Base-by-base conservation (phyloP, 1,284 basidiomycete species). In the Austropuccinia psidii region DNA sequence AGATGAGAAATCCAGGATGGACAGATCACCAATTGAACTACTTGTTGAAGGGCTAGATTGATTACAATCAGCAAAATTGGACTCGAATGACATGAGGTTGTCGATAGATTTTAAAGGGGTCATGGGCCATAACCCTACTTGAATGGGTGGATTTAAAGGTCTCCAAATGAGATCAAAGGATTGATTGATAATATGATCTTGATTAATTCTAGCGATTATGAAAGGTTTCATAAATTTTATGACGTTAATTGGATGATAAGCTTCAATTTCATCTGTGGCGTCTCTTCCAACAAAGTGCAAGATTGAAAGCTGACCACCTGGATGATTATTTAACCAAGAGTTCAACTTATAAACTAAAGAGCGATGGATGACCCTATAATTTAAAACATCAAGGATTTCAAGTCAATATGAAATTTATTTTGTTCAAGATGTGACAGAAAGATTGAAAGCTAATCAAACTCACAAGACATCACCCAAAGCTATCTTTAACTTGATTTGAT, bases 281-380 rank as follows among this genome's bases (percentile, higher is more conserved):
- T 99, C 94, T 64, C 95, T 86, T 2, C 96, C 96, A 37, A 97
- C 88, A 79, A 95, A 98, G 83, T 99, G 96, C 33, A 96, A 87
- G 75, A 98, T 88, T 21, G 93, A 86, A 60, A 97, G 88, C 15
- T 87, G 83, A 68, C 95, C 94, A 52, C 95, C 96, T 0, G 95
- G 95, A 80, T 99, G 96, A 2, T 85, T 83, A 3, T 85, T 81
- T 24, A 95, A 87, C 96, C 95, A 97, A 19, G 85, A 83, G 15
- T 85, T 84, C n/a, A 96, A 87, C 76, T 88, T 87, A 77, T 97
- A 87, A 76, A 98, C 87, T 75, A 85, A 84, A 76, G 85, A 84
- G 78, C 86, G 83, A 83, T 91, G 90, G 76, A 98, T 84, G 80
- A 98, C 86, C 27, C 70, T 73, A 21, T 19, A 2, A 24, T 43